phyloP scores from a whole-genome alignment of 1,284 basidiomycete species.

The Leccinum subfulvum region DNA sequence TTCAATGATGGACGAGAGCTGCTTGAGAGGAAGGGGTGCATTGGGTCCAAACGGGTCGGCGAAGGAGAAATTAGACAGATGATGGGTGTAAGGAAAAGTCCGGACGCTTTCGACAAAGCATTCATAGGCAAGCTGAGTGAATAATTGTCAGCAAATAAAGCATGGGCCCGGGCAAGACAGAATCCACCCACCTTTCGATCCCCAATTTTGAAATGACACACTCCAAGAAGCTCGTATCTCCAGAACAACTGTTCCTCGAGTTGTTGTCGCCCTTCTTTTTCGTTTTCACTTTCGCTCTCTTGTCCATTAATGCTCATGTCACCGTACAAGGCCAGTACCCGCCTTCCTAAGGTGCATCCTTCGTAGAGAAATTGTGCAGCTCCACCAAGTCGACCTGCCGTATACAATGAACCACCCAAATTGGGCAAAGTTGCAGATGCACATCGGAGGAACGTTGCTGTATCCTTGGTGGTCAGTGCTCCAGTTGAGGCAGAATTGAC shows the following conservation, averaged over 20 bases:
- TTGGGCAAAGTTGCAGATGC: constrained; percentile 68
- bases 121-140: constrained; percentile 54
- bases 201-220: constrained; percentile 70
- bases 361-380: constrained; percentile 65
- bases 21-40: constrained; percentile 42
- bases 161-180: background rate
- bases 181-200: constrained; percentile 57
- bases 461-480: constrained; percentile 25
- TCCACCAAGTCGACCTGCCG: constrained; percentile 54
- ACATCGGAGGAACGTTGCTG: constrained; percentile 60
- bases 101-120: constrained; percentile 54
- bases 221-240: constrained; percentile 77
- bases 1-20: constrained; percentile 60
- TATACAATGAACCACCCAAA: constrained; percentile 62
- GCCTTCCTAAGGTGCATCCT: constrained; percentile 53
- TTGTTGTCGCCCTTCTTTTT: constrained; percentile 53
- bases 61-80: constrained; percentile 27
- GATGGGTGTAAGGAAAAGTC: constrained; percentile 49
- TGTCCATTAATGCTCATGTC: constrained; percentile 1
- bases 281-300: constrained; percentile 30
- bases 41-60: constrained; percentile 33
- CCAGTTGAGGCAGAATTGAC: constrained; percentile 25
- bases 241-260: constrained; percentile 63
- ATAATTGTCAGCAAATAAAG: constrained; percentile 8
- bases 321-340: constrained; percentile 39